These are phyloP conservation scores for Citrus unshiu DNA, from an alignment of 345 rosid genomes.

Conservation along the genomic window DNA sequence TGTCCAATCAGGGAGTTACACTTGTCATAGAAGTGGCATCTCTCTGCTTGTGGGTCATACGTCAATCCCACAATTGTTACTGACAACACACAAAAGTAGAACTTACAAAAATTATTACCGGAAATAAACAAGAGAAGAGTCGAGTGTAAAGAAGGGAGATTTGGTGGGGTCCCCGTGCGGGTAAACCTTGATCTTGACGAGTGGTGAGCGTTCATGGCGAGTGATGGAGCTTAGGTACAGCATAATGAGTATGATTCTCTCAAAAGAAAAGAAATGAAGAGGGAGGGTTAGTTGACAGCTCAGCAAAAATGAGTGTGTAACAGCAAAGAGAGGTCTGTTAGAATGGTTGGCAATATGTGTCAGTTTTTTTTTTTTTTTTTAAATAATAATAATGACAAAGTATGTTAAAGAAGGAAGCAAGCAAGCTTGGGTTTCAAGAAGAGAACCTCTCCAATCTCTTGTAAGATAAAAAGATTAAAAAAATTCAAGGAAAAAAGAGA, in stretches of 20 bases:
- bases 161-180: conserved; percentile 18
- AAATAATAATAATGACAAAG: conserved; percentile 26
- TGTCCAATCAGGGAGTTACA: conserved; percentile 20
- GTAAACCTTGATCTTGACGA: conserved; percentile 20
- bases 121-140: neutral
- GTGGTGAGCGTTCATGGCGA: conserved; percentile 33
- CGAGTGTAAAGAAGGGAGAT: conserved; percentile 13
- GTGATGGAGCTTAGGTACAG: conserved; percentile 35
- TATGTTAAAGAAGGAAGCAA: conserved; percentile 45
- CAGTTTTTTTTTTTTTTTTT: conserved; percentile 30
- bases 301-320: conserved; percentile 60
- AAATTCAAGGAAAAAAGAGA: neutral
- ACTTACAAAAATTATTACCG: too few species aligned
- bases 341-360: conserved; percentile 77
- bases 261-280: conserved; percentile 31
- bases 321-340: conserved; percentile 66
- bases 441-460: conserved; percentile 55
- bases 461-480: conserved; percentile 10
- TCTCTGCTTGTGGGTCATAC: neutral
- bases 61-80: too few species aligned
- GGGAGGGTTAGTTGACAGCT: conserved; percentile 50
- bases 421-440: conserved; percentile 72
- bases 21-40: neutral
- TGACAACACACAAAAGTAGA: too few species aligned
- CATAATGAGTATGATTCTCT: conserved; percentile 18